Evolutionary conservation across 257 asterid genomes (phyloP).

Genomic region (Fraxinus quadrangulata): DNA sequence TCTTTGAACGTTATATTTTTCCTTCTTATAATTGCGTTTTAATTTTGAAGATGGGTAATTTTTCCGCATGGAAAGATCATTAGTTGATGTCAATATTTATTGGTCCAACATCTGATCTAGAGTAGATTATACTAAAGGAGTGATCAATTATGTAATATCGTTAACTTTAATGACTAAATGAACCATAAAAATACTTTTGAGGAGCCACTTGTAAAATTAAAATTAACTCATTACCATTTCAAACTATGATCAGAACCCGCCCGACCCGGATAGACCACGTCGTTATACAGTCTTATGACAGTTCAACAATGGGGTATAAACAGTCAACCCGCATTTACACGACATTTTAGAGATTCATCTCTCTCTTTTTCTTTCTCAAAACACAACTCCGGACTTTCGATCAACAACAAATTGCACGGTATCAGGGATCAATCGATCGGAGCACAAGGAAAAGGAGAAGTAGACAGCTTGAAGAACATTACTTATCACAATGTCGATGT

Average conservation of each 20-base stretch:
- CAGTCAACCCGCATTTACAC: slow-evolving; percentile 15
- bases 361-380: neutral
- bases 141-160: no score
- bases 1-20: no score
- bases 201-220: no score
- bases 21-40: no score
- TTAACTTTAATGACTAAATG: no score
- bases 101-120: no score
- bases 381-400: neutral
- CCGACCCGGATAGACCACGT: slow-evolving; percentile 15
- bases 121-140: no score
- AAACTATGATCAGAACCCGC: neutral
- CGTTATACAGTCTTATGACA: neutral
- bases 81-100: no score
- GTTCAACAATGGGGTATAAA: neutral
- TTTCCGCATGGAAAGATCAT: no score
- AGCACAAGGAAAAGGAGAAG: neutral
- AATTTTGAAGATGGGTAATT: no score
- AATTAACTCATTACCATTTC: no score
- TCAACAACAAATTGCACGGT: neutral
- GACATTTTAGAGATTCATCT: neutral
- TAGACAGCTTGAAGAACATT: neutral
- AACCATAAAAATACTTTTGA: no score
- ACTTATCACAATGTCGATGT: slow-evolving; percentile 45
- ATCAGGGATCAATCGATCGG: neutral